Evolutionary conservation across 2,329 filamentous ascomycete species (phyloP).

Genomic region (Colletotrichum eleusines): DNA sequence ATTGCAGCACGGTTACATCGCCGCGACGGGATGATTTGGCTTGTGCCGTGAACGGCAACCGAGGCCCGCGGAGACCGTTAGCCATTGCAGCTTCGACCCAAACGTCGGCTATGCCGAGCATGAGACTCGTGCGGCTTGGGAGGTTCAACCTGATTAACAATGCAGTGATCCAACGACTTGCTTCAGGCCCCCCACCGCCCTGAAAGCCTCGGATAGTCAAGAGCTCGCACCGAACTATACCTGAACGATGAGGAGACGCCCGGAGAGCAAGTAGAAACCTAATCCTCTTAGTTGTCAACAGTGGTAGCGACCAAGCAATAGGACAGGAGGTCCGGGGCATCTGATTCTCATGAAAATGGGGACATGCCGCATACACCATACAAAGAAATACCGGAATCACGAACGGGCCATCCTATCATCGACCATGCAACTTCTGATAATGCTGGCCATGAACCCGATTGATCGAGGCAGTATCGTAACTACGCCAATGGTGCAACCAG

Average conservation of each 20-base stretch:
- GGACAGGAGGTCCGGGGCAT: background rate
- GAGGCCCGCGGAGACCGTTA: background rate
- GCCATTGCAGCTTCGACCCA: background rate
- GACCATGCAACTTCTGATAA: background rate
- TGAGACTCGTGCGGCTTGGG: background rate
- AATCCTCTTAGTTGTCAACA: background rate
- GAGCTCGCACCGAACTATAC: background rate
- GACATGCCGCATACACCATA: background rate
- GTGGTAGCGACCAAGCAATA: background rate
- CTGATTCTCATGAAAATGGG: background rate
- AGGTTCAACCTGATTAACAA: background rate
- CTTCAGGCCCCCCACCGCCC: background rate
- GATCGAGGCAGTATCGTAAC: background rate
- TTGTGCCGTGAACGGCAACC: too few relatives aligned
- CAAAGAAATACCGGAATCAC: background rate
- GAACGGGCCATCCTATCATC: background rate
- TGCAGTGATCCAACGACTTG: background rate
- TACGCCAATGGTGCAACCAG: background rate
- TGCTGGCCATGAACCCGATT: background rate
- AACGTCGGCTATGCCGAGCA: background rate
- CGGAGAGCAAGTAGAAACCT: background rate
- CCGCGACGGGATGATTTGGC: background rate
- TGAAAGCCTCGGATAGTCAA: background rate
- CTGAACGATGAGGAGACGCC: background rate
- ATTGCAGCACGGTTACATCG: background rate